A percentile compares a stretch with the other conserved stretches of the same genome.
Conservation (phyloP, 1,284 basidiomycete species). For the Moniliella sp. region DNA sequence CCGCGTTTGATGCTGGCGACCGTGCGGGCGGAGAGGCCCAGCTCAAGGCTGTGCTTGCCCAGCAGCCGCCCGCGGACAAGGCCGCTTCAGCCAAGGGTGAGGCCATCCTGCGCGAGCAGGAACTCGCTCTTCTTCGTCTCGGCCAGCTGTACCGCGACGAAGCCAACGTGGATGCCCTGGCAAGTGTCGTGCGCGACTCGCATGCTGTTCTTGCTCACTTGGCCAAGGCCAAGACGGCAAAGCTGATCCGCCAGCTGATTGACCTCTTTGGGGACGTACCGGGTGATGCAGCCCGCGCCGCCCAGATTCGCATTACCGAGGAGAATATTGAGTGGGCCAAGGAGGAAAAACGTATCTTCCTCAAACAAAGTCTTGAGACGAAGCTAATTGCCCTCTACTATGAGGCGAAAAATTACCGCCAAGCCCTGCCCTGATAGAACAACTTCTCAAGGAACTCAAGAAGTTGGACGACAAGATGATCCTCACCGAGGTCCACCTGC, state of each 20-base stretch:
- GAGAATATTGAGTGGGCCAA: conserved; percentile 89
- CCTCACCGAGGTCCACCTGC: conserved; percentile 82
- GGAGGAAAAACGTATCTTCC: conserved; percentile 73
- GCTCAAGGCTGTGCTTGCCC: conserved; percentile 18
- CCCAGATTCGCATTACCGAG: conserved; percentile 64
- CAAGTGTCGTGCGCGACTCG: conserved; percentile 64
- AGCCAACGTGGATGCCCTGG: conserved; percentile 60
- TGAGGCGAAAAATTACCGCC: conserved; percentile 54
- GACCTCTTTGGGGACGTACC: conserved; percentile 65
- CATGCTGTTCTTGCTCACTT: conserved; percentile 76
- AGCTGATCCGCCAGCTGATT: conserved; percentile 71
- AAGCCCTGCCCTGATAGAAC: conserved; percentile 64
- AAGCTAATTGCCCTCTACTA: conserved; percentile 64
- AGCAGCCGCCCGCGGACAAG: conserved; percentile 4
- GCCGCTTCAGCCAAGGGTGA: no score
- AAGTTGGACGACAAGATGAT: conserved; percentile 92
- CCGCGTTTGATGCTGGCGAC: conserved; percentile 18
- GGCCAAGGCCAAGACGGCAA: conserved; percentile 93
- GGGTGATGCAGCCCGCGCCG: conserved; percentile 47
- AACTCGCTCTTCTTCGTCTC: conserved; percentile 61
- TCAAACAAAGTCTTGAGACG: conserved; percentile 80
- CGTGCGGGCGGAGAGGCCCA: conserved; percentile 15
- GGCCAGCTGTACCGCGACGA: conserved; percentile 70
- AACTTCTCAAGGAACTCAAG: conserved; percentile 68
- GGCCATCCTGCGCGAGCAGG: conserved; percentile 54